Evolutionary conservation across 176 grass and related monocot species (phyloP), one percentile per base, ranked within the genome.

Genomic region (Chrysopogon serrulatus): DNA sequence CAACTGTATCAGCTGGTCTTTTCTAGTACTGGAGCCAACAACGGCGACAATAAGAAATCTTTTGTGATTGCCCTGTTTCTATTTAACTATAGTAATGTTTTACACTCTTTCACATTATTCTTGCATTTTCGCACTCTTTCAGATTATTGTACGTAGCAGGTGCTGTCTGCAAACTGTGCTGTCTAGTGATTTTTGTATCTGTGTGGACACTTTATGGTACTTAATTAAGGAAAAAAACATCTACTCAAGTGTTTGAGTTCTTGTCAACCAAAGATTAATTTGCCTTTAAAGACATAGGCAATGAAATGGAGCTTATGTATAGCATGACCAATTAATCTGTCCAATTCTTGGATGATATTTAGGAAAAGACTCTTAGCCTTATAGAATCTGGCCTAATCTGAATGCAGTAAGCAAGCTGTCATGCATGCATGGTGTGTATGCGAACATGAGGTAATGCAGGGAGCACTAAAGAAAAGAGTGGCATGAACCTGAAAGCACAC

Each of bases 401-500:
- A 67, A 49, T 36, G 62, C 19, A 39, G 44, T 53, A 18, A 68
- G 49, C 41, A 66, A 24, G 61, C 16, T 73, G 36, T 59, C 48
- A 43, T 82, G 24, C 48, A 43, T 82, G 24, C 8, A 71, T 59
- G 35, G 18, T 42, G 79, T 49, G 16, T 78, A 14, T 47, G 41
- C 9, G 42, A 32, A 64, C 10, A 78, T 13, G 26, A 32, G 39
- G 16, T 82, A 82, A 31, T 71, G 75, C 39, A 41, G 19, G 30
- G 79, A 23, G 49, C 67, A 82, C 67, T 72, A 70, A 18, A 51
- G 26, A 82, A 42, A 71, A 60, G 65, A 28, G 49, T 42, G 49
- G 35, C 10, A 32, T 82, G 65, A 69, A 9, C 23, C 40, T 53
- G 72, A 74, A 74, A 35, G 47, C 11, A 54, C 47, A 74, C 45